These are phyloP conservation scores for Chalciporus chontae DNA, from an alignment of 768 basidiomycete genomes.

Conservation along the genomic window DNA sequence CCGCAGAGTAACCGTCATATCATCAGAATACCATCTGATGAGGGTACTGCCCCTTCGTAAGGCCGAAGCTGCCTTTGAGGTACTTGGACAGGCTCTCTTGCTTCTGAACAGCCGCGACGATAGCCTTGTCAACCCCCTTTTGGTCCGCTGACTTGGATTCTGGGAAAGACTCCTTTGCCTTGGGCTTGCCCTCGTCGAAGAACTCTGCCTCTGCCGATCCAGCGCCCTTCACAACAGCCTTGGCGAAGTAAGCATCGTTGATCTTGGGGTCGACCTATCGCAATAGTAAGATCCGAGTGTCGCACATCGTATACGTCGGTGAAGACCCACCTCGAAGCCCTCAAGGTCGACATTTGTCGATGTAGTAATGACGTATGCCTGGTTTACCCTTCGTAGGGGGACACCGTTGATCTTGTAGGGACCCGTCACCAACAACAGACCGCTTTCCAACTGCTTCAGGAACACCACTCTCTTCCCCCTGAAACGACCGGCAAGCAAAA, in stretches of 20 bases:
- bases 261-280: constrained; percentile 80
- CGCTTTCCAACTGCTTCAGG: constrained; percentile 91
- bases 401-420: constrained; percentile 99
- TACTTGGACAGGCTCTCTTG: constrained; percentile 90
- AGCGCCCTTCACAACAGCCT: constrained; percentile 64
- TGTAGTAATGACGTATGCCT: constrained; percentile 98
- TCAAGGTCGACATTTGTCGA: constrained; percentile 88
- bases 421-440: constrained; percentile 92
- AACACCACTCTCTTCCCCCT: constrained; percentile 97
- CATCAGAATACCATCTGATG: constrained; percentile 88
- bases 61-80: constrained; percentile 86
- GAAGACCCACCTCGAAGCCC: constrained; percentile 59
- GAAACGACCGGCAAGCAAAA: constrained; percentile 97
- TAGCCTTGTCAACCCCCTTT: constrained; percentile 76
- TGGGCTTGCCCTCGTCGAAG: constrained; percentile 91
- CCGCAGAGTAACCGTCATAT: constrained; percentile 10
- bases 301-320: not conserved
- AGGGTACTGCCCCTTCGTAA: constrained; percentile 96
- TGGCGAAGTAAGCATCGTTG: constrained; percentile 92
- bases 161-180: constrained; percentile 82
- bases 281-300: constrained; percentile 3
- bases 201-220: constrained; percentile 93
- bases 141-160: constrained; percentile 88
- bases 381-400: constrained; percentile 95
- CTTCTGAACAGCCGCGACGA: constrained; percentile 86